These are phyloP conservation scores for Silene noctiflora DNA, from an alignment of 179 eudicot species.

Conservation along the genomic window DNA sequence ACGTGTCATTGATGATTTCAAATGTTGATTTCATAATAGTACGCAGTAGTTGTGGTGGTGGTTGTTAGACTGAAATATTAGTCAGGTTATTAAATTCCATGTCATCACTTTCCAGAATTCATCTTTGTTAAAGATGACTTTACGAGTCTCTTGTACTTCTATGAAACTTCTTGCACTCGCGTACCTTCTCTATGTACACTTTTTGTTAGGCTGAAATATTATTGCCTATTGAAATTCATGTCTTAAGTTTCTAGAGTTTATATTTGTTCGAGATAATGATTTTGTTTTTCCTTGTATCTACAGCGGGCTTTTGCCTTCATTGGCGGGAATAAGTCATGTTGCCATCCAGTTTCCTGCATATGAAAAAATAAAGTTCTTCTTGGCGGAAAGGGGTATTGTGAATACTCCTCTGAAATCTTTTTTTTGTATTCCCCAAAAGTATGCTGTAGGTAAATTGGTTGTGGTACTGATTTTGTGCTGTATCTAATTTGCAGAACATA, in stretches of 20 bases:
- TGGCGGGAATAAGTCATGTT: conserved; percentile 87
- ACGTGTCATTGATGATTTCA: background rate
- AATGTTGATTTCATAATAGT: background rate
- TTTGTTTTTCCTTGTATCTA: conserved; percentile 24
- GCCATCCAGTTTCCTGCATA: conserved; percentile 95
- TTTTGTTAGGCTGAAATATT: background rate
- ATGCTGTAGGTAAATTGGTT: background rate
- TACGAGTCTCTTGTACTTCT: background rate
- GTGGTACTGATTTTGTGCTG: conserved; percentile 18
- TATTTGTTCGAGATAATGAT: background rate
- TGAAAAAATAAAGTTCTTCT: conserved; percentile 68
- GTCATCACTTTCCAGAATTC: background rate
- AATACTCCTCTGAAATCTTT: conserved; percentile 7
- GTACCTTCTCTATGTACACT: background rate
- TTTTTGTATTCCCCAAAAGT: background rate
- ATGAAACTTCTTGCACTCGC: background rate
- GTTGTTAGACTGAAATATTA: background rate
- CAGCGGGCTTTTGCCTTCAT: conserved; percentile 94
- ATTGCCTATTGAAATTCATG: background rate
- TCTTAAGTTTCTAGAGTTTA: background rate
- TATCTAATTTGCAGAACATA: conserved; percentile 46
- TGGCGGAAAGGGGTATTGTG: conserved; percentile 58
- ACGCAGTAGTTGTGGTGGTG: too few species aligned
- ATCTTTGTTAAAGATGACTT: background rate
- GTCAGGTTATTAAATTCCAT: background rate